Evolutionary conservation across 148 eudicot species (phyloP).

Genomic region (Spergularia marina): DNA sequence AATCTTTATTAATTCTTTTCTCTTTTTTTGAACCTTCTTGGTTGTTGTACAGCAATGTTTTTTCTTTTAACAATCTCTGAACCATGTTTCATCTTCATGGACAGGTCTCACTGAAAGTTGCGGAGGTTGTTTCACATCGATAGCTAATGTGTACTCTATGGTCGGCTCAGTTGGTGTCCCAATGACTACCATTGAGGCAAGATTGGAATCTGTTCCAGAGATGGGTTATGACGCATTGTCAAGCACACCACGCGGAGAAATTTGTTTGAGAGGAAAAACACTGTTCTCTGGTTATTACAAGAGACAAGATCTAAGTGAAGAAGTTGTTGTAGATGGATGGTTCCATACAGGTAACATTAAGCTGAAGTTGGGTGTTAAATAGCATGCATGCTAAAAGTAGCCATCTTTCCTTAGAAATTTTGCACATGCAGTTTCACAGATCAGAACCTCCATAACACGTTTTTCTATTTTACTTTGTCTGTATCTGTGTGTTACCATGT

Average conservation of each 20-base stretch:
- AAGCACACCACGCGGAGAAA: slow-evolving; percentile 79
- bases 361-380: background rate
- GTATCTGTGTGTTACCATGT: background rate
- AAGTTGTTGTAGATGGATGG: slow-evolving; percentile 83
- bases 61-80: background rate
- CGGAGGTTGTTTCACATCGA: slow-evolving; percentile 77
- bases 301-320: slow-evolving; percentile 65
- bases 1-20: no score
- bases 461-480: no score
- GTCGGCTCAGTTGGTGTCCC: slow-evolving; percentile 89
- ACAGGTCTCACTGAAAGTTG: slow-evolving; percentile 95
- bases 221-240: slow-evolving; percentile 88
- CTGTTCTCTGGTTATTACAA: slow-evolving; percentile 95
- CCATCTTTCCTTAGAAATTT: background rate
- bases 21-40: background rate
- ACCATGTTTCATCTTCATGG: background rate
- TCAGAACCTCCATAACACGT: no score
- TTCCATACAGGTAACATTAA: slow-evolving; percentile 75
- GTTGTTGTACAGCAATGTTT: background rate
- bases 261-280: slow-evolving; percentile 81
- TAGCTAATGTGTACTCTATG: slow-evolving; percentile 75
- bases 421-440: no score
- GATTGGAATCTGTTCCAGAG: slow-evolving; percentile 94
- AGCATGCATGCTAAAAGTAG: background rate
- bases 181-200: slow-evolving; percentile 76